Percentiles rank a stretch among this genome's conserved stretches.
Evolutionary conservation across 2,329 filamentous ascomycete species (phyloP).

Genomic region (Xylariaceae sp.): DNA sequence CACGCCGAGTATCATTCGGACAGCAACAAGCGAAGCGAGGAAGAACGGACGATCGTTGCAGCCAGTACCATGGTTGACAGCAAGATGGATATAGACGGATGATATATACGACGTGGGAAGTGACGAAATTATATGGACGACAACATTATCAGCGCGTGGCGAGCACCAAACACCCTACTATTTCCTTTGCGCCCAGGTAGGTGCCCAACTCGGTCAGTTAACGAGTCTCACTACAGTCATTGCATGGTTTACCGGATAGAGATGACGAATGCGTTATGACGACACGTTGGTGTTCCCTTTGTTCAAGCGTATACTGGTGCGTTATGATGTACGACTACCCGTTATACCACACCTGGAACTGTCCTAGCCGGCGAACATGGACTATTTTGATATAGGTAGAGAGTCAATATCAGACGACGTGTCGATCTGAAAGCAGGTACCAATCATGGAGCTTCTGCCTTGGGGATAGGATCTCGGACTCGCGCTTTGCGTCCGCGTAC

Average conservation of each 20-base stretch:
- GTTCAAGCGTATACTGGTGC: constrained; percentile 1
- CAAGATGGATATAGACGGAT: constrained; percentile 29
- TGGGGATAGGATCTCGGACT: too few relatives aligned
- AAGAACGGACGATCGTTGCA: constrained; percentile 27
- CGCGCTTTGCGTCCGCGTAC: too few relatives aligned
- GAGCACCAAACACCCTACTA: too few relatives aligned
- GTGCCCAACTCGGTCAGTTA: background rate
- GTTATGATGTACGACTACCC: constrained; percentile 1
- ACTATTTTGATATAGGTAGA: too few relatives aligned
- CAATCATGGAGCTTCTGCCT: too few relatives aligned
- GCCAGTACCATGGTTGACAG: constrained; percentile 26
- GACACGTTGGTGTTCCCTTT: constrained; percentile 1
- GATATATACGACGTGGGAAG: constrained; percentile 5
- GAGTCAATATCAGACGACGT: too few relatives aligned
- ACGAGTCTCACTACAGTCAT: background rate
- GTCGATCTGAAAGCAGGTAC: too few relatives aligned
- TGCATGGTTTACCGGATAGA: background rate
- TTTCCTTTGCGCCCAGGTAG: too few relatives aligned
- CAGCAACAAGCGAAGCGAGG: constrained; percentile 21
- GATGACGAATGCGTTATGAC: constrained; percentile 1
- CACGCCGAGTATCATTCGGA: constrained; percentile 22
- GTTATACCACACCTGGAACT: background rate
- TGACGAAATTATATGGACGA: background rate
- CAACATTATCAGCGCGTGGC: background rate
- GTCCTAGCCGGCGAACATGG: too few relatives aligned